Evolutionary conservation across 106 monocot genomes (phyloP), one percentile per base, ranked within the genome.

Genomic region (Ottelia alismoides): DNA sequence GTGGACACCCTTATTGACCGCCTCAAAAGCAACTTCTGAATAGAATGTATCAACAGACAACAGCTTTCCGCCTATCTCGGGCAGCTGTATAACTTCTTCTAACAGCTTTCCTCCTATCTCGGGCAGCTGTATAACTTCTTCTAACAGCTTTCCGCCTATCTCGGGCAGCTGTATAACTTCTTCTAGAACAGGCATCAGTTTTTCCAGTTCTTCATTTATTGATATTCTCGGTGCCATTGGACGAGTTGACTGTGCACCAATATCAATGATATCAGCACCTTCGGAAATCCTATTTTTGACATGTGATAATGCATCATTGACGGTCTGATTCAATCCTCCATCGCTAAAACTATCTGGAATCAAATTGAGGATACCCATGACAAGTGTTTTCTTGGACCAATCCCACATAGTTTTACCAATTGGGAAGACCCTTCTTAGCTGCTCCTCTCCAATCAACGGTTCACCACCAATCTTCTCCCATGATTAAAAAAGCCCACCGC

Each of bases 341-440:
- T 94, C 94, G 45, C 88, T 94, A 68, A 88, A 94, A 62, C 94
- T 94, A 60, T 94, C 94, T 2, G 84, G 88, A 11, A 88, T 94
- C 44, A 94, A 56, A 66, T 94, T 93, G 59, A 93, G 75, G 2
- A 93, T 52, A 28, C 92, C 92, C 92, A 93, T 93, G 10, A 93
- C 57, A 62, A 75, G 80, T 20, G 80, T 93, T 60, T 48, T 92
- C 64, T 83, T 61, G 30, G 82, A 83, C 87, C 73, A 87, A 28
- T 87, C 92, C 79, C 66, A 71, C 30, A 92, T 45, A 11, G 19
- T 2, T 49, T 45, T 62, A 29, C 77, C 66, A 20, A 87, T 54
- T 3, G 87, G 92, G 49, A 93, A 62, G 61, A 93, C 92, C 49
- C 87, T 82, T 60, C 63, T 87, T 56, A 93, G 43, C 10, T 77